A percentile compares a stretch with the other conserved stretches of the same genome.
phyloP scores from a whole-genome alignment of 257 asterid species.

The Coffea eugenioides region DNA sequence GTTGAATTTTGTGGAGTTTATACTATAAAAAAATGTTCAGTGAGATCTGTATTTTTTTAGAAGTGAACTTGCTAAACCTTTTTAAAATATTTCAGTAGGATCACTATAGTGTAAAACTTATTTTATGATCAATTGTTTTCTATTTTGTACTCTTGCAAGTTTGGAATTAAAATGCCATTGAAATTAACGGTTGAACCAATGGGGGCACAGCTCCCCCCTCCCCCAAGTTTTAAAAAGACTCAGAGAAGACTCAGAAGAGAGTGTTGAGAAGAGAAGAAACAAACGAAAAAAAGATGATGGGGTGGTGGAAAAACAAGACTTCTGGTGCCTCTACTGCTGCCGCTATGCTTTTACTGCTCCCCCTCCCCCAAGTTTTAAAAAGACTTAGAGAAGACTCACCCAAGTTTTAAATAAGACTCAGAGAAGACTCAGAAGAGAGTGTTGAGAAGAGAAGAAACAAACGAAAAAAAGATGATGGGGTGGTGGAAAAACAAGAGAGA shows the following conservation, averaged over 20 bases:
- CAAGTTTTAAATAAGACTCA: too few species aligned
- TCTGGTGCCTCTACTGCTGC: conserved; percentile 58
- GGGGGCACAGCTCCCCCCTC: background rate
- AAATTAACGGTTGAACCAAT: background rate
- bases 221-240: background rate
- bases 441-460: conserved; percentile 33
- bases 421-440: background rate
- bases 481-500: conserved; percentile 43
- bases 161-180: too few species aligned
- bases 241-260: background rate
- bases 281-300: conserved; percentile 15
- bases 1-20: too few species aligned
- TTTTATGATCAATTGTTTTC: too few species aligned
- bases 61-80: too few species aligned
- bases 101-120: too few species aligned
- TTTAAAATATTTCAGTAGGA: too few species aligned
- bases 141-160: too few species aligned
- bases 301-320: conserved; percentile 42
- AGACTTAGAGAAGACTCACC: background rate
- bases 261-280: background rate
- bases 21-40: too few species aligned
- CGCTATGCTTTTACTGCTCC: conserved; percentile 67
- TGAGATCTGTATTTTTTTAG: too few species aligned
- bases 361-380: conserved; percentile 33
- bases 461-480: conserved; percentile 17